Conservation (phyloP, 106 monocot genomes). For the Acorus calamus region DNA sequence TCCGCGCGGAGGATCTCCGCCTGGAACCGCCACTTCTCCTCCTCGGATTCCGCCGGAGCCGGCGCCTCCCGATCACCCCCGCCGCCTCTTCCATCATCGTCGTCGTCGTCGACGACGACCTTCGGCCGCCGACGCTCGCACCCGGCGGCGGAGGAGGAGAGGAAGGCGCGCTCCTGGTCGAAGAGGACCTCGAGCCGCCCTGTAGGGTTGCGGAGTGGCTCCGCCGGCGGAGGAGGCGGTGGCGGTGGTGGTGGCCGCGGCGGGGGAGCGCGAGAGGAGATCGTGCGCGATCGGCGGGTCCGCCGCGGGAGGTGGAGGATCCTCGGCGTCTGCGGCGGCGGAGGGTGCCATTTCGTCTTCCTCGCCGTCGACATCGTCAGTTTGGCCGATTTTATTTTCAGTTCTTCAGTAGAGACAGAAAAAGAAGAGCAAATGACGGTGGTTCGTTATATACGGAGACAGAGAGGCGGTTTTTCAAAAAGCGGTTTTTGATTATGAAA, state of each 20-base stretch:
- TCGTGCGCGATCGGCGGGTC: neutral
- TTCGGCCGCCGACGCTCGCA: constrained; percentile 2
- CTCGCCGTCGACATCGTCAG: constrained; percentile 10
- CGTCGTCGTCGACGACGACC: constrained; percentile 7
- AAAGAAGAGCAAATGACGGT: too few species aligned
- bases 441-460: too few species aligned
- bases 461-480: too few species aligned
- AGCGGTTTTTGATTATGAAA: too few species aligned
- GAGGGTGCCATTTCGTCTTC: constrained; percentile 32
- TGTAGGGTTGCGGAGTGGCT: neutral
- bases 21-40: constrained; percentile 48
- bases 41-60: constrained; percentile 3
- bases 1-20: constrained; percentile 63
- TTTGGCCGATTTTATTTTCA: too few species aligned
- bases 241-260: constrained; percentile 1
- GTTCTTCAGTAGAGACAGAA: too few species aligned
- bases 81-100: neutral
- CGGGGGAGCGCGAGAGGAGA: neutral
- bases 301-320: constrained; percentile 56
- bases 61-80: neutral
- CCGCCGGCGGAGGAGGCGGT: neutral
- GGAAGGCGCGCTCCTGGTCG: constrained; percentile 16
- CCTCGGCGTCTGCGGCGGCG: constrained; percentile 38
- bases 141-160: neutral
- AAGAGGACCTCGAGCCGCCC: constrained; percentile 21